These are phyloP conservation scores for Tanacetum coccineum DNA, from an alignment of 129 eudicot genomes.

Conservation along the genomic window DNA sequence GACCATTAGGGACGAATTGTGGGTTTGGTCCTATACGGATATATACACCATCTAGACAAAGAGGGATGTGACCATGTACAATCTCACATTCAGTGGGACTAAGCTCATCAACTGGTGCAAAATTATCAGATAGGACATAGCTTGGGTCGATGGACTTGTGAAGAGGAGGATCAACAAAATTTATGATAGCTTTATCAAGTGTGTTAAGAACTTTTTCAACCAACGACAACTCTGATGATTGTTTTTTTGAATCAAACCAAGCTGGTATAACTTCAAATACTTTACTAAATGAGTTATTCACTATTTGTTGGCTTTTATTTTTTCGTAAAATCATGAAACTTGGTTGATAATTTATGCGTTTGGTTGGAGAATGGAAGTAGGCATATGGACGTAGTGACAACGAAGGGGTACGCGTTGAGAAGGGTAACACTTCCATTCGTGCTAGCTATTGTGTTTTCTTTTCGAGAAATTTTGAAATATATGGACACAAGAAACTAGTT, in stretches of 20 bases:
- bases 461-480: too few relatives aligned
- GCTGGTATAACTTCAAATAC: too few relatives aligned
- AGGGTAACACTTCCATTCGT: too few relatives aligned
- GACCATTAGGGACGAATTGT: constrained; percentile 52
- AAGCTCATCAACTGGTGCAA: constrained; percentile 11
- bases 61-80: constrained; percentile 4
- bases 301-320: too few relatives aligned
- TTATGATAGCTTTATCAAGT: constrained; percentile 4
- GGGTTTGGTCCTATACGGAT: constrained; percentile 73
- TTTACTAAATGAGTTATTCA: too few relatives aligned
- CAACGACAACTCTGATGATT: neutral
- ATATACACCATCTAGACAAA: constrained; percentile 44
- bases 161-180: constrained; percentile 25
- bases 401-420: too few relatives aligned
- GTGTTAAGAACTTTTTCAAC: neutral
- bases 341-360: too few relatives aligned
- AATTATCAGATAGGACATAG: constrained; percentile 9
- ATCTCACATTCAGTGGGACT: constrained; percentile 14
- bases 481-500: too few relatives aligned
- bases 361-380: too few relatives aligned
- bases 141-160: constrained; percentile 1
- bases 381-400: too few relatives aligned
- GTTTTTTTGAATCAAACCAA: neutral
- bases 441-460: too few relatives aligned
- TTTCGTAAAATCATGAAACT: too few relatives aligned